These are phyloP conservation scores for Verticillium nonalfalfae DNA, from an alignment of 2,329 filamentous ascomycete species.

Conservation along the genomic window DNA sequence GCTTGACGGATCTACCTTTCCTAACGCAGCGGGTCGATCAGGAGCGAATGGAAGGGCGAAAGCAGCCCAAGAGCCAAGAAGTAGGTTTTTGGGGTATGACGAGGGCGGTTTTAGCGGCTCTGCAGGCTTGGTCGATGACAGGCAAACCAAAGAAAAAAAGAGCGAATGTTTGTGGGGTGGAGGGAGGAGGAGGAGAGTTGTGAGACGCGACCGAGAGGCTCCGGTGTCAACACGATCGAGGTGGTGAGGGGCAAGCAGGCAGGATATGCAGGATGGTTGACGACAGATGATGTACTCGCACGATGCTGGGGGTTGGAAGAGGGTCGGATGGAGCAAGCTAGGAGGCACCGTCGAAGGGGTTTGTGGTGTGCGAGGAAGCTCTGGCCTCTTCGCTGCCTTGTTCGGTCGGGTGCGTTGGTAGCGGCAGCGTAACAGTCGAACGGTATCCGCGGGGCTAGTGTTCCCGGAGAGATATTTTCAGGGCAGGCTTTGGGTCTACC, in stretches of 20 bases:
- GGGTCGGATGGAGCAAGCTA: not conserved
- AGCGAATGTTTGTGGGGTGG: not conserved
- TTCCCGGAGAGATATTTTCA: not conserved
- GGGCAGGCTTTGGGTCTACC: not conserved
- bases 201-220: not conserved
- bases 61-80: not conserved
- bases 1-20: slow-evolving; percentile 6
- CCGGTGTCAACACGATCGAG: not conserved
- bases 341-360: not conserved
- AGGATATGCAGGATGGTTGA: not conserved
- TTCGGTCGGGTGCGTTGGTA: not conserved
- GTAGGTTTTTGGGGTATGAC: not conserved
- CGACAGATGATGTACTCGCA: not conserved
- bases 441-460: not conserved
- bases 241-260: not conserved
- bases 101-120: not conserved
- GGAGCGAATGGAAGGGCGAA: slow-evolving; percentile 1
- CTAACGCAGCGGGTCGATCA: slow-evolving; percentile 2
- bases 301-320: not conserved
- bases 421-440: not conserved
- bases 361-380: not conserved
- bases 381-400: not conserved
- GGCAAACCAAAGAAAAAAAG: not conserved
- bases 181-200: not conserved
- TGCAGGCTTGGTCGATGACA: not conserved